Conservation (phyloP, 805 yeast genomes). For the Danielozyma ontarioensis region DNA sequence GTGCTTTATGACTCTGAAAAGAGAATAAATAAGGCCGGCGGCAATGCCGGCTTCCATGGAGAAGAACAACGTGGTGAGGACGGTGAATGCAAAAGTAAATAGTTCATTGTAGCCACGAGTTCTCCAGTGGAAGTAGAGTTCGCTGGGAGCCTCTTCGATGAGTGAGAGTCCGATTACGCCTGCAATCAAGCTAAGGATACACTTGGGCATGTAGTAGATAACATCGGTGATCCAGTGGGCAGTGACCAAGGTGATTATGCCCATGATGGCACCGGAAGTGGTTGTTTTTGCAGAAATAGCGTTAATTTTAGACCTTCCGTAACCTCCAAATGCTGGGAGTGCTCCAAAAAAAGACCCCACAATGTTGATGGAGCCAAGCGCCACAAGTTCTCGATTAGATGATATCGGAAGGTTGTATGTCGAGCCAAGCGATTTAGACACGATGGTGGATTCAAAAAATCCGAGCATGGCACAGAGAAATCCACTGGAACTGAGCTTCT, state of each 20-base stretch:
- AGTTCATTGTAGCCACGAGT: constrained; percentile 77
- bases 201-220: constrained; percentile 70
- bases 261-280: constrained; percentile 78
- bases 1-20: constrained; percentile 73
- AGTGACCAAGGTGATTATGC: constrained; percentile 64
- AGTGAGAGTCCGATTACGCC: constrained; percentile 60
- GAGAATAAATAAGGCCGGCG: constrained; percentile 77
- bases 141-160: constrained; percentile 74
- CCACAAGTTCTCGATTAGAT: constrained; percentile 86
- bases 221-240: constrained; percentile 54
- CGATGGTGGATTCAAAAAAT: constrained; percentile 89
- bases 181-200: constrained; percentile 76
- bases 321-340: constrained; percentile 92
- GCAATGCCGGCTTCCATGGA: constrained; percentile 89
- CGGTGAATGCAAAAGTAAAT: constrained; percentile 59
- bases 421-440: constrained; percentile 80
- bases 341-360: constrained; percentile 62
- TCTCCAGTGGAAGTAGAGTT: constrained; percentile 64
- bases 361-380: constrained; percentile 74
- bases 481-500: constrained; percentile 58
- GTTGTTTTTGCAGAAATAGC: constrained; percentile 81
- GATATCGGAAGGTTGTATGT: constrained; percentile 69
- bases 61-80: constrained; percentile 54
- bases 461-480: constrained; percentile 81
- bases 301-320: constrained; percentile 88